A percentile compares a stretch with the other conserved stretches of the same genome.
These are phyloP conservation scores for Quercus lobata DNA, from an alignment of 331 rosid genomes.

Conservation along the genomic window DNA sequence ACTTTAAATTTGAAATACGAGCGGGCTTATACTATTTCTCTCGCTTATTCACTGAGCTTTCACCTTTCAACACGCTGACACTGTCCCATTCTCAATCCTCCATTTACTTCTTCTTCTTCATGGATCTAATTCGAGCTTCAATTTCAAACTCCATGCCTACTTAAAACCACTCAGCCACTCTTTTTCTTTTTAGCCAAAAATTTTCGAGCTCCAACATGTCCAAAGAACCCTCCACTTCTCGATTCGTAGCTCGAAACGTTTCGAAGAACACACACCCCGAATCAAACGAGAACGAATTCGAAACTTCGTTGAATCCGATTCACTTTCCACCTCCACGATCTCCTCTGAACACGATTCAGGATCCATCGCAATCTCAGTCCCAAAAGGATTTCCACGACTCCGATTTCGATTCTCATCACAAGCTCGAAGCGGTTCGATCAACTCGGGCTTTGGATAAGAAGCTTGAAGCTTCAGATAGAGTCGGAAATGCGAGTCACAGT, in stretches of 20 bases:
- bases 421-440: constrained; percentile 36
- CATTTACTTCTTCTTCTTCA: not conserved
- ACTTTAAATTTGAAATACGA: constrained; percentile 29
- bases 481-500: constrained; percentile 22
- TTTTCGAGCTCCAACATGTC: constrained; percentile 27
- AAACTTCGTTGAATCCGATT: constrained; percentile 30
- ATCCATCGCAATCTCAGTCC: constrained; percentile 73
- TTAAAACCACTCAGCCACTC: not conserved
- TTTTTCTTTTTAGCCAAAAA: not conserved
- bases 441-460: constrained; percentile 30
- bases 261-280: constrained; percentile 29
- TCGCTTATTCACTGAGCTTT: not conserved
- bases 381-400: constrained; percentile 30
- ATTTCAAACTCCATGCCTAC: not conserved
- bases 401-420: constrained; percentile 25
- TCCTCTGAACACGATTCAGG: constrained; percentile 71
- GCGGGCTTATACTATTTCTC: constrained; percentile 22
- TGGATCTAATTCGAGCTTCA: not conserved
- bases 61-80: not conserved
- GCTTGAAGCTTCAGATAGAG: constrained; percentile 27
- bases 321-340: constrained; percentile 70
- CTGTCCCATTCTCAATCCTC: not conserved
- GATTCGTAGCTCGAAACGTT: constrained; percentile 19
- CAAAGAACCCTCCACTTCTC: constrained; percentile 35
- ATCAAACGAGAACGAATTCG: constrained; percentile 66